Base-by-base conservation (phyloP, 805 yeast species). In the Kodamaea kakaduensis region DNA sequence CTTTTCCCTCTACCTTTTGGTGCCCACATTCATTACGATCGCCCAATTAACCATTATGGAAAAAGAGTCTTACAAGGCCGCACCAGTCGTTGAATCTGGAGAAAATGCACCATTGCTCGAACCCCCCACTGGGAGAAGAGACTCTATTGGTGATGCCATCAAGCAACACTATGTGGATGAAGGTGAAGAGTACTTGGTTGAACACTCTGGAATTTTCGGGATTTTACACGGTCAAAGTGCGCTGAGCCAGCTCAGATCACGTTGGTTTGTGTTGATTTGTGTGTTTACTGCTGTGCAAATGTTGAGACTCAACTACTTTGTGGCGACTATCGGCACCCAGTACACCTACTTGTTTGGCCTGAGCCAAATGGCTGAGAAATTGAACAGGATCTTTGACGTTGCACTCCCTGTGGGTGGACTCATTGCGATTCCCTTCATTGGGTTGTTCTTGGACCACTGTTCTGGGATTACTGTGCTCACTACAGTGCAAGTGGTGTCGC, bases 361-460 rank as follows among this genome's bases (percentile, higher is more conserved):
- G 0, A 41, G 56, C 10, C 40, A 43, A 7, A 39, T 34, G 21
- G 74, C 77, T 3, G 62, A 60, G 25, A 37, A 47, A 15, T 61
- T 75, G 42, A 74, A 73, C 49, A 61, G 56, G 39, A 50, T 72
- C 31, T 75, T 75, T 40, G 79, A 75, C 50, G 46, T 73, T 27
- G 77, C 76, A 0, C 64, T 75, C 45, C 81, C 81, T 17, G 51
- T 75, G 33, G 81, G 80, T 8, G 81, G 81, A 10, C 64, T 75
- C 23, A 37, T 75, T 17, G 68, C 78, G 3, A 63, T 75, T 34
- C 81, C 81, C 8, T 67, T 74, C 37, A 70, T 75, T 22, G 81
- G 81, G 1, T 36, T 67, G 35, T 59, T 74, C 38, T 59, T 75
- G 40, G 81, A 75, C 48, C 52, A 61, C 40, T 71, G 61, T 46